Evolutionary conservation across 768 basidiomycete species (phyloP).

Genomic region (Lanmaoa rubissima): DNA sequence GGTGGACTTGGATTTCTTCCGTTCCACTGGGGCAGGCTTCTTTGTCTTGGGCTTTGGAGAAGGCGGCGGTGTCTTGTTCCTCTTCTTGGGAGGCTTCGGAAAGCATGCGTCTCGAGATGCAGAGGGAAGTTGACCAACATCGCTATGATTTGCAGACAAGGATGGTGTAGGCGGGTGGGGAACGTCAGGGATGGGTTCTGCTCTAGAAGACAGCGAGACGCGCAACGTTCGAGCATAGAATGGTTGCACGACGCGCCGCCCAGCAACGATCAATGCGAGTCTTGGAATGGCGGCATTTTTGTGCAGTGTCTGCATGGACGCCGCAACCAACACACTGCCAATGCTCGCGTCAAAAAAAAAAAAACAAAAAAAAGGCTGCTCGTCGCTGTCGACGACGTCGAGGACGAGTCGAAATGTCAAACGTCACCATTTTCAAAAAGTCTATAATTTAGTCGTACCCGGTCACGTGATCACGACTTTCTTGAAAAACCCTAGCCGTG

Average conservation of each 20-base stretch:
- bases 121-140: background rate
- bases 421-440: too few relatives aligned
- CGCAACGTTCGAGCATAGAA: constrained; percentile 10
- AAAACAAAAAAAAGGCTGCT: too few relatives aligned
- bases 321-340: too few relatives aligned
- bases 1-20: constrained; percentile 10
- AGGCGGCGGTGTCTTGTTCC: background rate
- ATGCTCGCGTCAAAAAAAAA: too few relatives aligned
- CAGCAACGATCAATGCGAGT: too few relatives aligned
- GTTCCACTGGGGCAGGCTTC: background rate
- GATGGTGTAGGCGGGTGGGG: background rate
- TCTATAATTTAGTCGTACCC: too few relatives aligned
- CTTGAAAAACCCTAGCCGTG: background rate
- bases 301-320: too few relatives aligned
- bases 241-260: background rate
- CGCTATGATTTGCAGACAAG: too few relatives aligned
- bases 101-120: background rate
- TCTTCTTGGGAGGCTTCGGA: background rate
- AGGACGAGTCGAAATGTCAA: too few relatives aligned
- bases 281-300: too few relatives aligned
- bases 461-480: background rate
- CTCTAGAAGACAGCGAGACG: background rate
- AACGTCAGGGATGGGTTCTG: background rate
- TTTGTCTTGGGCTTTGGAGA: background rate
- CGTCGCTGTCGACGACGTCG: too few relatives aligned